Conservation (phyloP, 805 yeast species). For the Nakazawaea pomicola region DNA sequence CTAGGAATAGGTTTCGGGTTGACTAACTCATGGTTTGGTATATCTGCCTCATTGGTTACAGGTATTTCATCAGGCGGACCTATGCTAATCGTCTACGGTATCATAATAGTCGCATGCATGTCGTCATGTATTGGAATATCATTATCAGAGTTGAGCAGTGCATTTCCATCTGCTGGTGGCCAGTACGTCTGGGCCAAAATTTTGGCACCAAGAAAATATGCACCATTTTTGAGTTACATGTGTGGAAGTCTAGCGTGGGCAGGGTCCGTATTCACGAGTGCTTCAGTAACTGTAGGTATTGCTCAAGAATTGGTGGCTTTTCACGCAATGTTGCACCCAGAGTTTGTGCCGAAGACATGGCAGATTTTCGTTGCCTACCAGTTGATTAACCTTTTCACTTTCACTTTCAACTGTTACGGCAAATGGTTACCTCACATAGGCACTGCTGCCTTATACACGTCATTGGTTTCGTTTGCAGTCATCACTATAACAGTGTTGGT, state of each 20-base stretch:
- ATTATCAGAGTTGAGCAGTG: slow-evolving; percentile 47
- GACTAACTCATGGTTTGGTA: slow-evolving; percentile 60
- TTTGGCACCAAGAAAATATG: slow-evolving; percentile 42
- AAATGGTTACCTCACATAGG: slow-evolving; percentile 48
- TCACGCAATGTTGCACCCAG: slow-evolving; percentile 26
- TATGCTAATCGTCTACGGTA: slow-evolving; percentile 50
- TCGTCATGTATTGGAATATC: slow-evolving; percentile 45
- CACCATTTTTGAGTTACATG: slow-evolving; percentile 46
- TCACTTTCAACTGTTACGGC: slow-evolving; percentile 47
- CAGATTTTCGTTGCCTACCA: slow-evolving; percentile 49
- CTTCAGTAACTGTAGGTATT: slow-evolving; percentile 52
- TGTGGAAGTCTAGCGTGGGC: slow-evolving; percentile 63
- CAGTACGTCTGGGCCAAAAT: slow-evolving; percentile 56
- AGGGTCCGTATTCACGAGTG: slow-evolving; percentile 57
- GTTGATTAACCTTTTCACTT: slow-evolving; percentile 35
- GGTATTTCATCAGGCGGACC: slow-evolving; percentile 59
- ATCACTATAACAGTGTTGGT: slow-evolving; percentile 51
- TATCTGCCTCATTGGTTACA: slow-evolving; percentile 48
- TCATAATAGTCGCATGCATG: slow-evolving; percentile 42
- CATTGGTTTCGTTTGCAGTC: slow-evolving; percentile 46
- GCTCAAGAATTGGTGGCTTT: slow-evolving; percentile 50
- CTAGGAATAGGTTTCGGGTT: slow-evolving; percentile 57
- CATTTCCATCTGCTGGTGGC: slow-evolving; percentile 55
- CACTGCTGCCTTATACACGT: slow-evolving; percentile 42
- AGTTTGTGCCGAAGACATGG: slow-evolving; percentile 41